Evolutionary conservation across 1,284 basidiomycete species (phyloP), one percentile per base, ranked within the genome.

Genomic region (Austroboletus rostrupii): DNA sequence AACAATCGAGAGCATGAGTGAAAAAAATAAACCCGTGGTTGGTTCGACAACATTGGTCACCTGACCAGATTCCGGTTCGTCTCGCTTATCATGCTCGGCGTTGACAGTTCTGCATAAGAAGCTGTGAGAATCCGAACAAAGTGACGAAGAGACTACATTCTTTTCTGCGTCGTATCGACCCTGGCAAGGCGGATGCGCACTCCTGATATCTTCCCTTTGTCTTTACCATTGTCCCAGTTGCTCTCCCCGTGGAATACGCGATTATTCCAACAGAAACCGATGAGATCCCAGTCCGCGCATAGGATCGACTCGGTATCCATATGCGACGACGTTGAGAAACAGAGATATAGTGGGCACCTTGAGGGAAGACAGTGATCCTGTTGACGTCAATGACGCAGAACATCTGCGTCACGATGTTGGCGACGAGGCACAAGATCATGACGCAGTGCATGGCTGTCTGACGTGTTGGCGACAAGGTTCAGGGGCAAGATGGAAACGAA

Each of bases 381-480:
- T 97, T 87, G 39, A 97, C 94, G 35, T 95, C 95, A 3, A 90
- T 77, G n/a, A 91, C 86, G 68, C 94, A 97, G 16, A 96, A 54
- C 3, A 94, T 76, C 64, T 96, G 92, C 0, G 93, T 97, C 32
- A 87, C 56, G 4, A 93, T 87, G 69, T 96, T 97, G 26, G 89
- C 67, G 7, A 78, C 62, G 31, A 97, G 78, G 2, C 85, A 81
- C 12, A 86, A 53, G 61, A 85, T 79, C 38, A 87, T 80, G 16
- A 73, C 69, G 91, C 16, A 93, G 61, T 50, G 53, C 52, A 13
- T 17, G 16, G 16, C 12, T 14, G 53, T 52, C 58, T 7, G 38
- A 17, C 14, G 10, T 21, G 21, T 36, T 28, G 14, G 46, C 12
- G 17, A 56, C 26, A 57, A 54, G 42, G 49, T 54, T 47, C 49